phyloP scores from a whole-genome alignment of 441 rosid genomes.

The Pelargonium fulgidum region DNA sequence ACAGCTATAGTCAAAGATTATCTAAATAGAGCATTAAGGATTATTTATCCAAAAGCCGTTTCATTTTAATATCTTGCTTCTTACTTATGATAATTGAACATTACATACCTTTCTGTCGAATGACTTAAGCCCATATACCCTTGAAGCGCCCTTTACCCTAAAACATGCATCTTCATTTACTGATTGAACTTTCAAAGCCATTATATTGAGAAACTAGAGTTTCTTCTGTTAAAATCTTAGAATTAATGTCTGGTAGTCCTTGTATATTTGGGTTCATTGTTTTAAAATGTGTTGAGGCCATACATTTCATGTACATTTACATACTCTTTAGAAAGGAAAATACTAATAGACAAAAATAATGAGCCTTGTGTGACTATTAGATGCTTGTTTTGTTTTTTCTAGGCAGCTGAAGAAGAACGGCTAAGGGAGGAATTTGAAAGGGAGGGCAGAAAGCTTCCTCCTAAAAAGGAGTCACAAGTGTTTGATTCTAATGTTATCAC shows the following conservation, averaged over 20 bases:
- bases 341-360: neutral
- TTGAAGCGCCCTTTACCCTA: too few relatives aligned
- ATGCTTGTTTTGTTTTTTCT: conserved; percentile 18
- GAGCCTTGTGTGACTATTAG: conserved; percentile 3
- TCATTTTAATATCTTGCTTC: neutral
- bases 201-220: neutral
- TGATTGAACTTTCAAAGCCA: neutral
- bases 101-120: too few relatives aligned
- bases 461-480: conserved; percentile 54
- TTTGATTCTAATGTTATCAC: conserved; percentile 86
- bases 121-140: too few relatives aligned
- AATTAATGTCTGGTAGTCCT: neutral
- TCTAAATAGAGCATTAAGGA: neutral
- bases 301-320: neutral
- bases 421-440: conserved; percentile 70
- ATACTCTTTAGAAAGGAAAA: neutral
- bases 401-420: conserved; percentile 85
- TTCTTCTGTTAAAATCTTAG: neutral
- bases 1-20: neutral
- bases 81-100: neutral
- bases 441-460: conserved; percentile 80
- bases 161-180: neutral
- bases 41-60: neutral
- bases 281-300: neutral
- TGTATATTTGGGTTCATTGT: neutral